These are phyloP conservation scores for Suillus americanus DNA, from an alignment of 768 basidiomycete species.

Conservation along the genomic window DNA sequence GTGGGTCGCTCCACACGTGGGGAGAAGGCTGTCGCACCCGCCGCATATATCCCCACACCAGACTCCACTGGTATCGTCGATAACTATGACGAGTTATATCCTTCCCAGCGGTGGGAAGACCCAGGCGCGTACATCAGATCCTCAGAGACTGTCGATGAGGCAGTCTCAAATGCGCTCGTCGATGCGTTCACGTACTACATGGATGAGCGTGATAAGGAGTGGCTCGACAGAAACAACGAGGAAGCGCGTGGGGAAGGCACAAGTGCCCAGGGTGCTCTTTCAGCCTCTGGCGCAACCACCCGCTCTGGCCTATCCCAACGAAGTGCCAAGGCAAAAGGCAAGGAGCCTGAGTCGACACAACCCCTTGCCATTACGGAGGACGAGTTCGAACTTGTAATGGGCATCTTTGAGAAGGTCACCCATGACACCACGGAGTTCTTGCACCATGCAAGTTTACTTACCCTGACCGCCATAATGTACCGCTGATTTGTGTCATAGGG, in stretches of 20 bases:
- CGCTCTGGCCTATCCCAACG: slow-evolving; percentile 52
- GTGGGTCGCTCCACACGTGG: slow-evolving; percentile 36
- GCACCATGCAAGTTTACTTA: slow-evolving; percentile 64
- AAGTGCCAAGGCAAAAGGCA: slow-evolving; percentile 81
- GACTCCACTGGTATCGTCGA: slow-evolving; percentile 80
- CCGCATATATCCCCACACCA: slow-evolving; percentile 89
- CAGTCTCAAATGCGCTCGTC: slow-evolving; percentile 54
- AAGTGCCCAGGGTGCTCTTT: slow-evolving; percentile 69
- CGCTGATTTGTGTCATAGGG: slow-evolving; percentile 37
- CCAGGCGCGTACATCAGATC: slow-evolving; percentile 76
- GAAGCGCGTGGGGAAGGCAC: slow-evolving; percentile 85
- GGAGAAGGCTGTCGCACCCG: slow-evolving; percentile 39
- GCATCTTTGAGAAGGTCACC: slow-evolving; percentile 86
- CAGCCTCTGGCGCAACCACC: slow-evolving; percentile 47
- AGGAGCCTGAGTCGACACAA: slow-evolving; percentile 70
- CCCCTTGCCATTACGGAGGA: slow-evolving; percentile 80
- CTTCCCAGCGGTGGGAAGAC: slow-evolving; percentile 67
- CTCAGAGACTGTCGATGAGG: slow-evolving; percentile 85
- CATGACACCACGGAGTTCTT: slow-evolving; percentile 89
- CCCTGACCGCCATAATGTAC: slow-evolving; percentile 3
- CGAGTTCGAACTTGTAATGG: slow-evolving; percentile 95
- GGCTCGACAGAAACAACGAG: slow-evolving; percentile 91
- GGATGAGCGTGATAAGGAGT: slow-evolving; percentile 95
- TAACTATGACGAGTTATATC: slow-evolving; percentile 79
- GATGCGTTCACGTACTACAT: slow-evolving; percentile 87